These are phyloP conservation scores for Phytophthora fragariaefolia DNA, from an alignment of 352 stramenopile genomes.

Conservation along the genomic window DNA sequence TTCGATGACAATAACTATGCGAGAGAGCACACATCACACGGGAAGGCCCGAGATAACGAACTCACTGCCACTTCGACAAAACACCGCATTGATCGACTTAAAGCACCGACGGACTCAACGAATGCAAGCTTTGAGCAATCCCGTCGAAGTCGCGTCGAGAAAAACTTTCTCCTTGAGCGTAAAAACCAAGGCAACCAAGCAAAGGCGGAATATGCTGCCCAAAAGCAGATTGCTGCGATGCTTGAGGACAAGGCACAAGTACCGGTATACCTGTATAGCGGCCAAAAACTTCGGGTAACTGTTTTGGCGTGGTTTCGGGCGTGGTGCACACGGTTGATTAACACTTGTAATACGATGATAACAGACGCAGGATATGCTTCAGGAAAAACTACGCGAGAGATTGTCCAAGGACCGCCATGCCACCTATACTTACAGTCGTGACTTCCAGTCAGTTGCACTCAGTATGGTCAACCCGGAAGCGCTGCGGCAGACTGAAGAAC, in stretches of 20 bases:
- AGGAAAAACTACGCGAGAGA: constrained; percentile 75
- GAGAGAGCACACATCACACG: not conserved
- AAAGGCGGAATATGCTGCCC: constrained; percentile 44
- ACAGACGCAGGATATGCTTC: constrained; percentile 84
- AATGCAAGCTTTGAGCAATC: constrained; percentile 74
- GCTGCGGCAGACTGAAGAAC: constrained; percentile 57
- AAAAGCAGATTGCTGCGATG: constrained; percentile 40
- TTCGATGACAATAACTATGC: constrained; percentile 17
- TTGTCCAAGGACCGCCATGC: constrained; percentile 47
- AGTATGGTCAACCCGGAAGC: constrained; percentile 82
- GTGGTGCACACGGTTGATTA: not conserved
- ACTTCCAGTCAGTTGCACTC: constrained; percentile 89
- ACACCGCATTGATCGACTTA: constrained; percentile 39
- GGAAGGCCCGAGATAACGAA: constrained; percentile 11
- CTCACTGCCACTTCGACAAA: constrained; percentile 3
- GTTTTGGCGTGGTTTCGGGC: not conserved
- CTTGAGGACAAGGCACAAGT: constrained; percentile 34
- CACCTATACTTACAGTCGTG: constrained; percentile 86
- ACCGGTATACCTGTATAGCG: constrained; percentile 88
- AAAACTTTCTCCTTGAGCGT: constrained; percentile 69
- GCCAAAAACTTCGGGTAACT: constrained; percentile 82
- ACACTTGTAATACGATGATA: no score
- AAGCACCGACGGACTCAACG: constrained; percentile 76
- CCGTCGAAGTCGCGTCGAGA: constrained; percentile 49
- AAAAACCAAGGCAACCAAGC: constrained; percentile 40